Evolutionary conservation across 148 eudicot genomes (phyloP), one percentile per base, ranked within the genome.

Genomic region (Rhododendron griersonianum): DNA sequence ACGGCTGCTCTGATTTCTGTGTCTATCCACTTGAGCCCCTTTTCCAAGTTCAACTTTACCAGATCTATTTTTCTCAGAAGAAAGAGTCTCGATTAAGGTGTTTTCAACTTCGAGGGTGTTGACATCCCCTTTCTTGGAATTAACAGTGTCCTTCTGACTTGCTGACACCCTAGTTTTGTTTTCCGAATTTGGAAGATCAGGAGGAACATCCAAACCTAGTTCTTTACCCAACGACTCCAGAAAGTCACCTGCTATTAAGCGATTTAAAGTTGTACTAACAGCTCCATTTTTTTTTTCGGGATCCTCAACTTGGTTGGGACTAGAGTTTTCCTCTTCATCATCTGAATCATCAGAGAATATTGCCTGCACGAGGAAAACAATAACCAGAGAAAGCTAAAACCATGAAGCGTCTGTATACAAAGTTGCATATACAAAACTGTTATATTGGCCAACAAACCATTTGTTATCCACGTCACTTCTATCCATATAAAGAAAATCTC

Each of bases 141-240:
- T 57, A 35, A 65, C 74, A 76, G 82, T 83, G 87, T 88, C 86
- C 47, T 87, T 84, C 77, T 35, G 85, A 80, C 87, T 83, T 78
- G 81, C 78, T 77, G 86, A 61, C 21, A 78, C 47, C 76, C 77
- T 83, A 47, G 88, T 73, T 89, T 89, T 92, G 86, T 71, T 82
- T 86, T 89, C 86, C 11, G 89, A 48, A 35, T 84, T 83, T 39
- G 98, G 92, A 80, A 86, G 73, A 71, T 97, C 98, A 61, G 98
- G 96, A 80, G 99, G 99, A 73, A 97, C 98, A 87, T 91, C 96
- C 53, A 97, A 84, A 83, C 99, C 99, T 51, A 97, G 93, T 89
- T 97, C 99, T 92, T 95, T 93, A 48, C 99, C 99, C 78, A 97
- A 83, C 28, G 98, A 94, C 91, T 97, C 98, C 89, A 97, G 91